Base-by-base conservation (phyloP, 495 filamentous ascomycete species). In the Hypoxylon trugodes region DNA sequence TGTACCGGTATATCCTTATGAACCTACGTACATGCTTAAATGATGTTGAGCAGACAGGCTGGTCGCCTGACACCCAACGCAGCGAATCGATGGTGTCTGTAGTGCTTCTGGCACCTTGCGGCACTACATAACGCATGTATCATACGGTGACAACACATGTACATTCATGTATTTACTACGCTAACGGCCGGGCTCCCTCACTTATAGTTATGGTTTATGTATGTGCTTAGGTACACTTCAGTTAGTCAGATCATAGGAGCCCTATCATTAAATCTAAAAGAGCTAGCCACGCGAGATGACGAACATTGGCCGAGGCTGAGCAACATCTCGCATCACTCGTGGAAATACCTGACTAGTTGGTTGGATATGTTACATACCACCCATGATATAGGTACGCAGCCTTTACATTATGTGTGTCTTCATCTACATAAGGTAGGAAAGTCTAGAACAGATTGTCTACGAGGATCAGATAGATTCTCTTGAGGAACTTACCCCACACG, bases 211-310 rank as follows among this genome's bases (percentile, higher is more conserved):
- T n/a, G n/a, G n/a, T n/a, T n/a, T 40, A 38, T 25, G 4, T 19
- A 53, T 2, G 32, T 42, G 9, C 1, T 15, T 38, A n/a, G 15
- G 48, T 33, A 40, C n/a, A 41, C 25, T 12, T 16, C n/a, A 6
- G n/a, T 25, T 8, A 30, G 19, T 8, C 36, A 18, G 38, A 49
- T n/a, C 33, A 16, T 42, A 21, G 3, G 18, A 18, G 13, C 24
- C 24, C 3, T 18, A 13, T 28, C 19, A n/a, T 21, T 12, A 8
- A 22, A 26, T 13, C 28, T 28, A 40, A 49, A 18, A 4, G 33
- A 13, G 38, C 53, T 56, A 56, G 16, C 16, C 38, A 66, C 32
- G 63, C 51, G 52, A 41, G 47, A 61, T 66, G 63, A 66, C 63
- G 63, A 66, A 66, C 19, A 12, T 5, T 5, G 2, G 24, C n/a